phyloP scores from a whole-genome alignment of 441 rosid species.

The Erodium texanum region DNA sequence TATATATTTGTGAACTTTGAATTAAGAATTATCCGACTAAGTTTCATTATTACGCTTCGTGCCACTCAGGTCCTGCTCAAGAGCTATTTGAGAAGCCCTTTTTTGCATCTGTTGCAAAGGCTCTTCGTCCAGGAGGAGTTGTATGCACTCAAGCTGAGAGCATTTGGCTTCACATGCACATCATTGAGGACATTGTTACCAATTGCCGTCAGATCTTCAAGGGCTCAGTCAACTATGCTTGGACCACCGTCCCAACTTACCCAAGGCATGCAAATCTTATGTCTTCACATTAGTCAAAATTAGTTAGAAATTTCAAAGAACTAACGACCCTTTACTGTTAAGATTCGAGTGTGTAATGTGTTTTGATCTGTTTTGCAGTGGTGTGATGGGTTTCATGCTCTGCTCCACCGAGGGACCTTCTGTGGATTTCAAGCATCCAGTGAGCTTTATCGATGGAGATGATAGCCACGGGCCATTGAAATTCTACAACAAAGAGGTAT shows the following conservation, averaged over 20 bases:
- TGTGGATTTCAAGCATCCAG: slow-evolving; percentile 86
- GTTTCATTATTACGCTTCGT: too few relatives aligned
- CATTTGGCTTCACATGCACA: slow-evolving; percentile 97
- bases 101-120: slow-evolving; percentile 62
- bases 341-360: background rate
- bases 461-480: slow-evolving; percentile 44
- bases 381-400: slow-evolving; percentile 92
- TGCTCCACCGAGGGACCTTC: slow-evolving; percentile 84
- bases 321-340: background rate
- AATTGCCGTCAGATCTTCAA: slow-evolving; percentile 79
- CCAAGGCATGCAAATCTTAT: slow-evolving; percentile 45
- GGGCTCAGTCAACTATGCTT: slow-evolving; percentile 86
- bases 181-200: slow-evolving; percentile 71
- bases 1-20: background rate
- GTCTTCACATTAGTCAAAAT: too few relatives aligned
- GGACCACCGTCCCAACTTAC: slow-evolving; percentile 97
- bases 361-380: slow-evolving; percentile 34
- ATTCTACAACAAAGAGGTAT: slow-evolving; percentile 79
- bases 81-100: slow-evolving; percentile 93
- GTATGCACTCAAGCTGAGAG: slow-evolving; percentile 90
- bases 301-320: too few relatives aligned
- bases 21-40: background rate
- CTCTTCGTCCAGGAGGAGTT: slow-evolving; percentile 92
- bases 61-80: slow-evolving; percentile 71
- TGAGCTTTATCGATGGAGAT: slow-evolving; percentile 46